Percentiles rank a stretch among this genome's conserved stretches.
Conservation (phyloP, 2,329 filamentous ascomycete species). For the Acrocalymma vagum region DNA sequence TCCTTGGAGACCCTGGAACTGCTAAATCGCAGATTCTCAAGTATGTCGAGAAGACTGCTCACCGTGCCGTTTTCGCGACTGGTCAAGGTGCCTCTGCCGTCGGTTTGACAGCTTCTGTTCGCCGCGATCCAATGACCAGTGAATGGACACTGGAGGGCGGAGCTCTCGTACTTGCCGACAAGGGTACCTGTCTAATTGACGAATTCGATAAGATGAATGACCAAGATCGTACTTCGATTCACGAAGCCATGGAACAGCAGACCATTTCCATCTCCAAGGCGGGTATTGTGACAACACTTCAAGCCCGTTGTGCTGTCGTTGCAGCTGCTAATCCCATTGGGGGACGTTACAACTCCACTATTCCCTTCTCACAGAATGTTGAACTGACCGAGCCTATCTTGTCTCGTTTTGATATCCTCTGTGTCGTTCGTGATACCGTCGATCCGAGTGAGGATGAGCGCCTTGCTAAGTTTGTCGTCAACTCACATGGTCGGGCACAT, state of each 20-base stretch:
- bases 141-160: constrained; percentile 99
- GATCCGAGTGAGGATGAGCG: constrained; percentile 93
- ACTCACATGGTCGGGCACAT: constrained; percentile 91
- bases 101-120: constrained; percentile 95
- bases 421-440: constrained; percentile 94
- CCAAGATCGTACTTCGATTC: constrained; percentile 95
- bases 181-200: constrained; percentile 94
- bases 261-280: constrained; percentile 99
- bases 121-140: constrained; percentile 91
- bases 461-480: constrained; percentile 92
- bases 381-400: constrained; percentile 96
- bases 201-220: constrained; percentile 99
- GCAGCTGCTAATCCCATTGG: constrained; percentile 96
- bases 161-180: constrained; percentile 92
- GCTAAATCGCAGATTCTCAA: constrained; percentile 98
- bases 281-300: constrained; percentile 95
- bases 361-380: constrained; percentile 95
- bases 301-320: constrained; percentile 95
- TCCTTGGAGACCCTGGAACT: constrained; percentile 96
- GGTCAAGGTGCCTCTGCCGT: constrained; percentile 97
- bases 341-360: constrained; percentile 94
- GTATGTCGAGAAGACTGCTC: constrained; percentile 96
- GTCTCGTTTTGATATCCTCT: constrained; percentile 97
- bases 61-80: constrained; percentile 95
- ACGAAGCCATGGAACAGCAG: constrained; percentile 99